Percentiles rank a stretch among this genome's conserved stretches.
Conservation (phyloP, 2,329 filamentous ascomycete species). For the Fusarium anthophilum region DNA sequence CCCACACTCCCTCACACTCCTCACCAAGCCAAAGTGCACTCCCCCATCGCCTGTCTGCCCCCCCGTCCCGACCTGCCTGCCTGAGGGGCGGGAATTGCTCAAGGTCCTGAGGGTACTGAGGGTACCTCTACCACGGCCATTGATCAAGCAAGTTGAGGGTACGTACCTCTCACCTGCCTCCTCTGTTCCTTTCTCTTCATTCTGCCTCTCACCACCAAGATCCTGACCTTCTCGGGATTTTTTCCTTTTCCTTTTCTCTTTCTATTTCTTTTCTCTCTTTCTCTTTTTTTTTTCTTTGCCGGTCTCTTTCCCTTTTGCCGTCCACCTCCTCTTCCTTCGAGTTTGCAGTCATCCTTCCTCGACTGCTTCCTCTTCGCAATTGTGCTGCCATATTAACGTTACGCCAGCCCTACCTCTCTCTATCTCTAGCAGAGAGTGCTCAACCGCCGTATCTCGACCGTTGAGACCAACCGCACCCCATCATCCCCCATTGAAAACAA, state of each 20-base stretch:
- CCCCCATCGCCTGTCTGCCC: constrained; percentile 28
- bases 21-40: constrained; percentile 15
- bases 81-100: constrained; percentile 26
- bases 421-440: not conserved
- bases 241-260: constrained; percentile 39
- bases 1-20: constrained; percentile 3
- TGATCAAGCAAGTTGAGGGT: constrained; percentile 23
- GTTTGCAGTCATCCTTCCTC: constrained; percentile 64
- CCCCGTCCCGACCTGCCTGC: constrained; percentile 37
- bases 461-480: not conserved
- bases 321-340: constrained; percentile 52
- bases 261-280: constrained; percentile 37
- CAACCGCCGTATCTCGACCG: not conserved
- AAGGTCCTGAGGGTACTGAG: constrained; percentile 37
- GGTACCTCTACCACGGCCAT: constrained; percentile 14
- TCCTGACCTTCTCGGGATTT: constrained; percentile 39
- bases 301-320: constrained; percentile 33
- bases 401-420: constrained; percentile 11
- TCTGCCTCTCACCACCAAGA: constrained; percentile 44
- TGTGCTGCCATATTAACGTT: constrained; percentile 19
- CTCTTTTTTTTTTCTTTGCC: constrained; percentile 40
- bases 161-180: constrained; percentile 44
- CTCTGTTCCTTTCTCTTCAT: constrained; percentile 35
- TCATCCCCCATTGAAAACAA: constrained; percentile 33
- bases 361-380: constrained; percentile 55